phyloP scores from a whole-genome alignment of 2,329 filamentous ascomycete species.

The Fonsecaea erecta region DNA sequence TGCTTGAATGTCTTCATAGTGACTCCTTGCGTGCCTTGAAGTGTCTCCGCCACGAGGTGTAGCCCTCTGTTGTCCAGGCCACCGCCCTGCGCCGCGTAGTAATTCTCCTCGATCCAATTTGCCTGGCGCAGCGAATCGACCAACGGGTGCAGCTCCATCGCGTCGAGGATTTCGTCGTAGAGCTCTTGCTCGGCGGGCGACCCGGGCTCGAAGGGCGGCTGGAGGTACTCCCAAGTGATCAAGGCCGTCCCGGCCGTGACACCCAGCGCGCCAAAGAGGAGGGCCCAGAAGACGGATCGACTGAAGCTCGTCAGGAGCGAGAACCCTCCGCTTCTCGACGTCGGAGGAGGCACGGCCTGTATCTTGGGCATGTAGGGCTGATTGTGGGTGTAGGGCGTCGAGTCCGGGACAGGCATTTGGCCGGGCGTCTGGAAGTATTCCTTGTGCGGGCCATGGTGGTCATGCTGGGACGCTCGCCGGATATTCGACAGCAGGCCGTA shows the following conservation, averaged over 20 bases:
- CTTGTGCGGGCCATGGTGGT: slow-evolving; percentile 36
- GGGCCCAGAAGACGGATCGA: slow-evolving; percentile 28
- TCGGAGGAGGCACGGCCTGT: not conserved
- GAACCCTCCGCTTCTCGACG: slow-evolving; percentile 1
- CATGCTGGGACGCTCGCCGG: slow-evolving; percentile 30
- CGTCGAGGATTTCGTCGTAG: slow-evolving; percentile 40
- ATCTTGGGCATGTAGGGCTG: slow-evolving; percentile 4
- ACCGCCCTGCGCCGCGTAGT: slow-evolving; percentile 25
- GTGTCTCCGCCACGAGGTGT: slow-evolving; percentile 46
- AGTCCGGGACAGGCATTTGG: slow-evolving; percentile 34
- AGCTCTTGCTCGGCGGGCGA: slow-evolving; percentile 42
- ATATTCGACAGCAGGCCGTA: not conserved
- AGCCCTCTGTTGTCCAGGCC: slow-evolving; percentile 7
- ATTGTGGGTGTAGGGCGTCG: slow-evolving; percentile 22
- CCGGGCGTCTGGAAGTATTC: slow-evolving; percentile 39
- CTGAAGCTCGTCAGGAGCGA: slow-evolving; percentile 28
- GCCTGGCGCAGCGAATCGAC: slow-evolving; percentile 46
- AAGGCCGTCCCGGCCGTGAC: slow-evolving; percentile 32
- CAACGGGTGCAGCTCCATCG: slow-evolving; percentile 45
- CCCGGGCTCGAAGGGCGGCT: slow-evolving; percentile 41
- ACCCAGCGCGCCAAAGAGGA: slow-evolving; percentile 30
- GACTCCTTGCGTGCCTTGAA: slow-evolving; percentile 48
- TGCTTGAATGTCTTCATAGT: slow-evolving; percentile 65
- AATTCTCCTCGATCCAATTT: slow-evolving; percentile 46
- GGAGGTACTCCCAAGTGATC: slow-evolving; percentile 38